Conservation (phyloP, 192 early-diverging fungal genomes). For the Haplosporangium gracile region DNA sequence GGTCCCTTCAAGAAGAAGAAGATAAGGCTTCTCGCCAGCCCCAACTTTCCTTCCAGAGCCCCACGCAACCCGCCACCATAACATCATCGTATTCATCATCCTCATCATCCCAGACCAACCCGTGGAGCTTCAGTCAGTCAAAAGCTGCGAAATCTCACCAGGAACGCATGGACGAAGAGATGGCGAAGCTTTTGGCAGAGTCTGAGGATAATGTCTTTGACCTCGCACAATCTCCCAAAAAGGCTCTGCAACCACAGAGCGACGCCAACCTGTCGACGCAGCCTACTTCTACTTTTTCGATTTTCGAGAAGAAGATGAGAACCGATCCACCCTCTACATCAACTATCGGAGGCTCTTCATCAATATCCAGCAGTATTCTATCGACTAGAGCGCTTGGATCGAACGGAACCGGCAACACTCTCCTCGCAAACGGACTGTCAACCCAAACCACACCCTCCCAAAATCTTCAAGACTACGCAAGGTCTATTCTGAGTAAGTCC, state of each 20-base stretch:
- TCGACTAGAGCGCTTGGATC: background rate
- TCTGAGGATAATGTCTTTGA: constrained; percentile 31
- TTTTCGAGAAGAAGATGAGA: constrained; percentile 21
- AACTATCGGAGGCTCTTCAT: background rate
- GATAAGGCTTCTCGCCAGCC: background rate
- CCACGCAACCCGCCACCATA: background rate
- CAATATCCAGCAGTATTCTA: background rate
- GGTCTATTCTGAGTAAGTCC: background rate
- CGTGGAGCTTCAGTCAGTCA: constrained; percentile 16
- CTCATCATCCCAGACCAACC: background rate
- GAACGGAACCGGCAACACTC: background rate
- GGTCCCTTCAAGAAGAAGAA: constrained; percentile 45
- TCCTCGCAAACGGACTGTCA: background rate
- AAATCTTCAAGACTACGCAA: background rate
- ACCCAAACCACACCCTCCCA: background rate
- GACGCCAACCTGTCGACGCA: background rate
- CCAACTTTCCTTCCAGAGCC: background rate
- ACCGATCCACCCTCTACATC: background rate
- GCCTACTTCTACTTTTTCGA: constrained; percentile 22
- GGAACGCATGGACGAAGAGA: constrained; percentile 46
- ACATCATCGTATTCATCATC: background rate
- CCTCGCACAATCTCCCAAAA: constrained; percentile 25
- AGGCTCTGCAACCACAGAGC: background rate
- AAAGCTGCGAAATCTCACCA: constrained; percentile 34
- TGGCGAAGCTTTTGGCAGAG: constrained; percentile 42